Conservation (phyloP, 495 filamentous ascomycete genomes). For the Podospora comata region DNA sequence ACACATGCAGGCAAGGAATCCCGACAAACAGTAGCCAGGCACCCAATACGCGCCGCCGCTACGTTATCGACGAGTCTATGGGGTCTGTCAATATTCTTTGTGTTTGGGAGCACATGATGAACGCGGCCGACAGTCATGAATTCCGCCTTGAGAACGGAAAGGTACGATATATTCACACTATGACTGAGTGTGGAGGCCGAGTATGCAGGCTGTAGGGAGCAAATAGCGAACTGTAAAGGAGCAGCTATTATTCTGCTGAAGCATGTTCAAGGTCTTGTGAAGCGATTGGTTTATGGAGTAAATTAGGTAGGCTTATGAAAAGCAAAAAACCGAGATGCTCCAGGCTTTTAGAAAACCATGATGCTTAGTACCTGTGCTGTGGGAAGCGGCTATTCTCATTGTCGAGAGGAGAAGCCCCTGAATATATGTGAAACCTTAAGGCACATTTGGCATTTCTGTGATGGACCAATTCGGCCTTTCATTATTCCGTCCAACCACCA, state of each 20-base stretch:
- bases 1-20: constrained; percentile 41
- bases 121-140: constrained; percentile 42
- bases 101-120: constrained; percentile 42
- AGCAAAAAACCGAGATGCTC: not conserved
- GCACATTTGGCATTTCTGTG: not conserved
- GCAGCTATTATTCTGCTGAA: not conserved
- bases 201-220: not conserved
- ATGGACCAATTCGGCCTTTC: not conserved
- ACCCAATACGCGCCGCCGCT: constrained; percentile 38
- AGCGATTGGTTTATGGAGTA: not conserved
- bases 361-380: not conserved
- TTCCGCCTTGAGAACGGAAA: constrained; percentile 44
- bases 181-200: constrained; percentile 31
- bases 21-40: constrained; percentile 39
- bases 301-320: not conserved
- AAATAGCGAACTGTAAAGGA: not conserved
- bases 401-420: not conserved
- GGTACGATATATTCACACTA: constrained; percentile 43
- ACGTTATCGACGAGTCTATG: constrained; percentile 40
- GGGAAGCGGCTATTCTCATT: not conserved
- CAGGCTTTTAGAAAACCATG: not conserved
- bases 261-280: not conserved
- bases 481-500: not conserved
- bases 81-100: constrained; percentile 41
- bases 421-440: not conserved